Base-by-base conservation (phyloP, 345 rosid species). In the Salix viminalis region DNA sequence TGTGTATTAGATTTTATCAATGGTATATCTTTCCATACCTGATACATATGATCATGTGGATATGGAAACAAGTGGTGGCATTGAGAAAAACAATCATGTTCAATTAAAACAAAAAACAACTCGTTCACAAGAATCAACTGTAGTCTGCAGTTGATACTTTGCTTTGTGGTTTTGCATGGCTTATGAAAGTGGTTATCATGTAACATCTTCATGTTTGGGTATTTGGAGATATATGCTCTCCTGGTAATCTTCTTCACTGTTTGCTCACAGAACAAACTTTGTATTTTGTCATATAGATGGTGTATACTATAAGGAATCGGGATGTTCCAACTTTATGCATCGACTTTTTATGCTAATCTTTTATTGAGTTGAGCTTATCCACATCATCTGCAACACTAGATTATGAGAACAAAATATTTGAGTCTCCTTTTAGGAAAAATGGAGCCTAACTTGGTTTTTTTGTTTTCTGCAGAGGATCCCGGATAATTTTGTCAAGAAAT, bases 401-500 rank as follows among this genome's bases (percentile, higher is more conserved):
- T 41, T n/a, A 12, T 12, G 30, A 32, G 48, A 23, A 42, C 30
- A 37, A n/a, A 65, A 41, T n/a, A 41, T 68, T 41, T 41, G 24
- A 68, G 52, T 37, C 23, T 16, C 68, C 41, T 16, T 18, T 14
- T 21, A 1, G 70, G 28, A 34, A 34, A 48, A 46, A 30, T 10
- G 32, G 77, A 65, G 77, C 52, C 46, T 72, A 56, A 77, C 58
- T 73, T 83, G 44, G 67, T 56, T 56, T 18, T 56, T 56, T 18
- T 18, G 34, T 24, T 75, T 79, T 52, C 46, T 90, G 92, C 94
- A 94, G 98, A 88, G 97, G 80, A 87, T 94, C 74, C 98, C 98
- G 14, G 97, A 91, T 77, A 85, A 83, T 82, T 92, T 94, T 75
- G 82, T 89, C 83, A 88, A 85, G 88, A 92, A 74, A 85, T 89